Percentiles rank a stretch among this genome's conserved stretches.
Conservation (phyloP, 345 rosid genomes). For the Firmiana major region DNA sequence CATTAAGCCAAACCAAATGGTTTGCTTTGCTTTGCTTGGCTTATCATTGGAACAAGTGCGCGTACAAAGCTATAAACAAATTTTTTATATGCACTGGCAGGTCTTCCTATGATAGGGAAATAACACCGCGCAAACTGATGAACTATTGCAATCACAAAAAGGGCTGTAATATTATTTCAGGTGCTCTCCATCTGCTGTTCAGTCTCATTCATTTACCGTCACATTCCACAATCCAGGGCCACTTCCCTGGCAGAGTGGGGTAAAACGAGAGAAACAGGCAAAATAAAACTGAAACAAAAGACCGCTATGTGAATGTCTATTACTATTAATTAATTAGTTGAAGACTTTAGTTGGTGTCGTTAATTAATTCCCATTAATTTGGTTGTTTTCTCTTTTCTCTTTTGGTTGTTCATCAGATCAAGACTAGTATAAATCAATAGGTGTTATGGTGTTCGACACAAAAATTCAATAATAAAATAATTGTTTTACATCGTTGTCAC, state of each 20-base stretch:
- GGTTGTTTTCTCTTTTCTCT: too few relatives aligned
- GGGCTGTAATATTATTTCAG: neutral
- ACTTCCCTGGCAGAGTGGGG: neutral
- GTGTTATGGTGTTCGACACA: too few relatives aligned
- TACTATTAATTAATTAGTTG: neutral
- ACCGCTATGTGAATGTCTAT: neutral
- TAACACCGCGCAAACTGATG: constrained; percentile 1
- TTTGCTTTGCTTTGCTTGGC: neutral
- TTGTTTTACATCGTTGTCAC: too few relatives aligned
- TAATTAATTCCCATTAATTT: too few relatives aligned
- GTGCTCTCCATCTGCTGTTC: neutral
- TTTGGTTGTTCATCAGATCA: neutral
- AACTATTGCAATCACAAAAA: neutral
- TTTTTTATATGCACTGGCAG: neutral
- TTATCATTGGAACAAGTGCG: constrained; percentile 8
- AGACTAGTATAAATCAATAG: neutral
- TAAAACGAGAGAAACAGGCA: neutral
- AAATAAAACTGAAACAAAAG: neutral
- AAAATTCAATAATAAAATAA: too few relatives aligned
- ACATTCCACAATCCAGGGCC: constrained; percentile 4
- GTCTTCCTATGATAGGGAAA: constrained; percentile 7
- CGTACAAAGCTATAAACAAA: neutral
- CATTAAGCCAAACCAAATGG: constrained; percentile 7
- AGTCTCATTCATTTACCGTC: constrained; percentile 3
- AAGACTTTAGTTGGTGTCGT: neutral